Conservation (phyloP, 805 yeast genomes). For the Suhomyces vadensis region DNA sequence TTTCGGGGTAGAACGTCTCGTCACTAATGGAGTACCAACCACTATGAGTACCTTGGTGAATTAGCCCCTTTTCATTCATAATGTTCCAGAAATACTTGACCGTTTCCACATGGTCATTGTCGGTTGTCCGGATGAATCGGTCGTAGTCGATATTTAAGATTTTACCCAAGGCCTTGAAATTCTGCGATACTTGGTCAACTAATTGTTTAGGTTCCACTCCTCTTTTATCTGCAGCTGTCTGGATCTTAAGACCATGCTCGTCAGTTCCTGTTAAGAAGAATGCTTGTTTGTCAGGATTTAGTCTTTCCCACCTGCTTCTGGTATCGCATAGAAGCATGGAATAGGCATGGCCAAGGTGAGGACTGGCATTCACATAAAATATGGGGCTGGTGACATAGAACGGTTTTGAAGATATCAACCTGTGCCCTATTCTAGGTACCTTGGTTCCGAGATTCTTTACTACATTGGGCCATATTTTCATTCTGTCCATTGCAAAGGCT, state of each 20-base stretch:
- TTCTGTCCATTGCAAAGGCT: neutral
- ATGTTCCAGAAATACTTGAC: slow-evolving; percentile 71
- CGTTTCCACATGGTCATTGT: slow-evolving; percentile 66
- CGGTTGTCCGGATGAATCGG: slow-evolving; percentile 90
- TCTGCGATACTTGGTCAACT: slow-evolving; percentile 67
- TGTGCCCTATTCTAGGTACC: too few species aligned
- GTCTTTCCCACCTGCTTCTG: slow-evolving; percentile 66
- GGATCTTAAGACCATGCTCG: slow-evolving; percentile 94
- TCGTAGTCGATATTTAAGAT: slow-evolving; percentile 59
- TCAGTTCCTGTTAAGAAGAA: slow-evolving; percentile 90
- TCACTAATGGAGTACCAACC: slow-evolving; percentile 97
- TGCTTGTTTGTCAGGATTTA: slow-evolving; percentile 35
- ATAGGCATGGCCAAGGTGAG: slow-evolving; percentile 92
- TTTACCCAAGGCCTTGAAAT: slow-evolving; percentile 66
- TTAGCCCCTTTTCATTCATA: slow-evolving; percentile 59
- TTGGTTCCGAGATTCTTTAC: neutral
- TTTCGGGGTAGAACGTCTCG: slow-evolving; percentile 88
- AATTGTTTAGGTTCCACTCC: slow-evolving; percentile 58
- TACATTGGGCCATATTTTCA: neutral
- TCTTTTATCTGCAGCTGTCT: slow-evolving; percentile 67
- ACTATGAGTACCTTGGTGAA: slow-evolving; percentile 78
- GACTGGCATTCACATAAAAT: slow-evolving; percentile 91
- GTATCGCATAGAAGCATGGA: slow-evolving; percentile 85
- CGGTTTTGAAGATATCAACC: slow-evolving; percentile 19
- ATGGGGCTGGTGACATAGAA: slow-evolving; percentile 84